These are phyloP conservation scores for Exophiala oligosperma DNA, from an alignment of 2,329 filamentous ascomycete species.

Conservation along the genomic window DNA sequence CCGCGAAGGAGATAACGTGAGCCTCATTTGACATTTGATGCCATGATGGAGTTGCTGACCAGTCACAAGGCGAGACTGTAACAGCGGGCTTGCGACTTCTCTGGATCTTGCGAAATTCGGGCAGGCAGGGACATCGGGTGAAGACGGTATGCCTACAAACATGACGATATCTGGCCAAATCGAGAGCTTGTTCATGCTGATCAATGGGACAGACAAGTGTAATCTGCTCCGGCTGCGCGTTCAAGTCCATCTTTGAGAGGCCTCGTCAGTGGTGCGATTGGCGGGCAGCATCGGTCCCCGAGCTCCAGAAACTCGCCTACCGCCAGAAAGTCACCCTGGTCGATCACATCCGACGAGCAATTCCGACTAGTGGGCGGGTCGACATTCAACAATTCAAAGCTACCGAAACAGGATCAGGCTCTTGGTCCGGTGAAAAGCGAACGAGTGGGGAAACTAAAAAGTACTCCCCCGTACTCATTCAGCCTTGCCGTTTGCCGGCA, in stretches of 20 bases:
- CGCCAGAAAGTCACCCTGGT: not conserved
- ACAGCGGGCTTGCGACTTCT: too few relatives aligned
- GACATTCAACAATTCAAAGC: slow-evolving; percentile 5
- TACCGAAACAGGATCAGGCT: slow-evolving; percentile 6
- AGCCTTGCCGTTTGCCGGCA: slow-evolving; percentile 21
- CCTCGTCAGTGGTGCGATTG: slow-evolving; percentile 8
- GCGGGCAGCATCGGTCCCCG: not conserved
- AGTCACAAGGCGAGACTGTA: slow-evolving; percentile 3
- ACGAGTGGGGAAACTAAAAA: slow-evolving; percentile 17
- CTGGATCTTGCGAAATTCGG: not conserved
- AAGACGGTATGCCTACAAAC: not conserved
- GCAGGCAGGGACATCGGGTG: not conserved
- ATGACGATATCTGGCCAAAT: not conserved
- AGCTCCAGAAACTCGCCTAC: slow-evolving; percentile 9
- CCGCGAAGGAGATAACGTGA: not conserved
- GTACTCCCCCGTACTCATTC: slow-evolving; percentile 15
- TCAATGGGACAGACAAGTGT: not conserved
- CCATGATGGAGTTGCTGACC: not conserved
- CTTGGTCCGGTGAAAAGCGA: slow-evolving; percentile 3
- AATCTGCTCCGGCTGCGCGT: not conserved
- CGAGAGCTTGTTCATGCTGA: not conserved
- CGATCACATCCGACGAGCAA: slow-evolving; percentile 8
- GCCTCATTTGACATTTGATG: not conserved
- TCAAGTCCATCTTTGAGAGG: too few relatives aligned
- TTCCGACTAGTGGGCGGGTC: slow-evolving; percentile 10